Evolutionary conservation across 1,284 basidiomycete species (phyloP).

Genomic region (Apiotrichum mycotoxinovorans): DNA sequence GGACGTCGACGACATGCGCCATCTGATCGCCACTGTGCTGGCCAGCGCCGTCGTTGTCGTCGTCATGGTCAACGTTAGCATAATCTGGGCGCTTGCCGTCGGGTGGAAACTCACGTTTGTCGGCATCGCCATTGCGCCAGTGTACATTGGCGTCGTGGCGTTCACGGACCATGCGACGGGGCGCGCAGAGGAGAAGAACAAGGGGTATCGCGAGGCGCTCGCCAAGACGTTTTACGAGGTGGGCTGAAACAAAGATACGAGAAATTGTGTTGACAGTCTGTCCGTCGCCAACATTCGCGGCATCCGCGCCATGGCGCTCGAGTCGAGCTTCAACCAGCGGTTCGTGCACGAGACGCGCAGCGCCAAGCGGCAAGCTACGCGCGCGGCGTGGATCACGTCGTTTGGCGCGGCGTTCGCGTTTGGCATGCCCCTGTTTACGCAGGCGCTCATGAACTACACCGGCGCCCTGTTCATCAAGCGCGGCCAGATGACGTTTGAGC

Average conservation of each 20-base stretch:
- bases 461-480: conserved; percentile 75
- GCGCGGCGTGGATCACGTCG: conserved; percentile 76
- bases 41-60: conserved; percentile 68
- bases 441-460: conserved; percentile 86
- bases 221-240: conserved; percentile 83
- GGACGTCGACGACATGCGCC: conserved; percentile 84
- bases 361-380: conserved; percentile 67
- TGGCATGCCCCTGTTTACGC: conserved; percentile 78
- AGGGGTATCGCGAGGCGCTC: conserved; percentile 76
- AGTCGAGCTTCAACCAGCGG: conserved; percentile 64
- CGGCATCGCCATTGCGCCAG: conserved; percentile 78
- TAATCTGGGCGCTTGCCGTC: conserved; percentile 79
- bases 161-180: conserved; percentile 66
- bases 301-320: conserved; percentile 87
- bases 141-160: conserved; percentile 72
- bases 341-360: conserved; percentile 63
- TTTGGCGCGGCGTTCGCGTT: conserved; percentile 76
- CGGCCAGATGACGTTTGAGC: conserved; percentile 77
- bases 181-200: conserved; percentile 72
- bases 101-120: conserved; percentile 94
- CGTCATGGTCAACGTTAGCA: conserved; percentile 75
- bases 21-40: conserved; percentile 70
- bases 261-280: conserved; percentile 45
- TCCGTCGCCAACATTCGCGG: conserved; percentile 80
- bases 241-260: conserved; percentile 42